A percentile compares a stretch with the other conserved stretches of the same genome.
Conservation (phyloP, 805 yeast species). For the Yamadazyma laniorum region DNA sequence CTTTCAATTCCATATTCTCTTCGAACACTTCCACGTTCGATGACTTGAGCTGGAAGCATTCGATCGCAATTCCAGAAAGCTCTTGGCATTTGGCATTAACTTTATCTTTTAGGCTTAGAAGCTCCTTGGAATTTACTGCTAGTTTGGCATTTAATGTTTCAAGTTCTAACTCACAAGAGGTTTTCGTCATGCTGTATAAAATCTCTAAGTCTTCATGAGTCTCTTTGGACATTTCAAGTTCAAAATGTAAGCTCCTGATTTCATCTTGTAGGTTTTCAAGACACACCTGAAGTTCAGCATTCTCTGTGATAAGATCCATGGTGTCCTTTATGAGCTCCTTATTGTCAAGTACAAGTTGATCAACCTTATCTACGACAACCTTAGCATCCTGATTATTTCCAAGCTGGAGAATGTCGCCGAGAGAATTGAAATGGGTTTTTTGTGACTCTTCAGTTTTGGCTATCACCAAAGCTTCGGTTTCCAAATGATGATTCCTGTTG, state of each 20-base stretch:
- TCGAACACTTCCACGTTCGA: conserved; percentile 1
- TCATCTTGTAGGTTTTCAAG: neutral
- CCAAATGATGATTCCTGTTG: neutral
- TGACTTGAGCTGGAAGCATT: neutral
- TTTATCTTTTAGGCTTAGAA: neutral
- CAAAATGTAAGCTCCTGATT: neutral
- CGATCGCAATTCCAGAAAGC: neutral
- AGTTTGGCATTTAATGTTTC: conserved; percentile 1
- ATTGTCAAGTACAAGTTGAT: neutral
- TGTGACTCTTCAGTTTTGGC: neutral
- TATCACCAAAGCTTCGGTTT: neutral
- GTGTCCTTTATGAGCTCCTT: neutral
- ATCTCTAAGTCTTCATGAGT: conserved; percentile 1
- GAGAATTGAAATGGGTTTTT: too few relatives aligned
- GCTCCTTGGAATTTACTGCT: neutral
- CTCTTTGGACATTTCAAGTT: conserved; percentile 1
- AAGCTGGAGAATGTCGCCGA: neutral
- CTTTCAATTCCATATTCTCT: conserved; percentile 3
- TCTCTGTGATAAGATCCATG: neutral
- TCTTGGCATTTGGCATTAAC: neutral
- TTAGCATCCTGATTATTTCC: neutral
- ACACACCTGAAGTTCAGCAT: neutral
- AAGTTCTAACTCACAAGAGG: neutral
- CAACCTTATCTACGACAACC: neutral
- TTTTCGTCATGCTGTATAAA: conserved; percentile 1